Conservation (phyloP, 2,329 filamentous ascomycete genomes). For the Magnaporthiopsis incrustans region DNA sequence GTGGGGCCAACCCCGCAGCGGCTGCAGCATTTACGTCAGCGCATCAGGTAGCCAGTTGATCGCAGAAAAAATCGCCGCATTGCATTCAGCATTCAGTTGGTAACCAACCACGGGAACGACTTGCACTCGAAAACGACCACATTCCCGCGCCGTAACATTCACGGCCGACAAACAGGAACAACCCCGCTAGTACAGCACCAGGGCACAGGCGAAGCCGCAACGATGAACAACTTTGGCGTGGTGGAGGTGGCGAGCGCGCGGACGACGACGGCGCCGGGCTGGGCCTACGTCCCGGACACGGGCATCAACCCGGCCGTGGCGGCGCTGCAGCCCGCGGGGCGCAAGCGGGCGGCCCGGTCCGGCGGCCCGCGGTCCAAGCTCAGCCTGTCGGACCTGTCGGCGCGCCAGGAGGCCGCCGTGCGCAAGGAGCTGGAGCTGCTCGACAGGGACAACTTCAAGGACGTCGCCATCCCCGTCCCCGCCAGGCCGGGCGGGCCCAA, state of each 20-base stretch:
- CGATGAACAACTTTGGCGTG: slow-evolving; percentile 66
- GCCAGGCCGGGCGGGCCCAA: slow-evolving; percentile 40
- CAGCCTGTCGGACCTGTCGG: slow-evolving; percentile 59
- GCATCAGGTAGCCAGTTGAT: background rate
- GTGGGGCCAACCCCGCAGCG: background rate
- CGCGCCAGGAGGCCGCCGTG: slow-evolving; percentile 75
- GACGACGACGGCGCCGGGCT: slow-evolving; percentile 69
- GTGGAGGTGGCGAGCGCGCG: slow-evolving; percentile 70
- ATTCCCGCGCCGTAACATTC: background rate
- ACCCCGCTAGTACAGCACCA: background rate
- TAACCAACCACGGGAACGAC: background rate
- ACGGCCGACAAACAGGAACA: background rate
- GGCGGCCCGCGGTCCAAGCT: slow-evolving; percentile 13
- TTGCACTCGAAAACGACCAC: background rate
- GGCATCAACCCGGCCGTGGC: slow-evolving; percentile 45
- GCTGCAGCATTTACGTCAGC: background rate
- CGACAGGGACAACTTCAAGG: slow-evolving; percentile 69
- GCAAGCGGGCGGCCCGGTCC: slow-evolving; percentile 59
- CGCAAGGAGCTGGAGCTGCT: slow-evolving; percentile 75
- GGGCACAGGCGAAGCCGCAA: no score
- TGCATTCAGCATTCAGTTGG: no score
- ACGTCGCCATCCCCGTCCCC: slow-evolving; percentile 63
- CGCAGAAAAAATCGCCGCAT: no score
- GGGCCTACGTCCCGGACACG: slow-evolving; percentile 83
- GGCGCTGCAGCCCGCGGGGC: slow-evolving; percentile 43